phyloP scores from a whole-genome alignment of 1,284 basidiomycete genomes.

The Ustanciosporium gigantosporum region DNA sequence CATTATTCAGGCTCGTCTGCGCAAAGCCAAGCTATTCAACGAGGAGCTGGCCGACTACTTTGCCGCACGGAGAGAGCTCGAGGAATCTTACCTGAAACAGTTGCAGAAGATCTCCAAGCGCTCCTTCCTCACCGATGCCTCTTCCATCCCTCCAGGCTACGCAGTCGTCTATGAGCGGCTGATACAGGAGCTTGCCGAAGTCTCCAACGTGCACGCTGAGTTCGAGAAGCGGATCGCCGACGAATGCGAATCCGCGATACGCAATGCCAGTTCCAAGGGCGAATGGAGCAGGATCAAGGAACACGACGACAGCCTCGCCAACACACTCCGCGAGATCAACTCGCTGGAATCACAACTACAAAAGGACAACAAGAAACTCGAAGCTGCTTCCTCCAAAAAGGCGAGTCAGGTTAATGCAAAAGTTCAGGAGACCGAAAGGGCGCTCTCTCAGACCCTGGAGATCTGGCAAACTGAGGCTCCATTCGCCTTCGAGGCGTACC shows the following conservation, averaged over 20 bases:
- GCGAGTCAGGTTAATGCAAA: slow-evolving; percentile 40
- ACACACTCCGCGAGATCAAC: slow-evolving; percentile 50
- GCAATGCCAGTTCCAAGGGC: slow-evolving; percentile 45
- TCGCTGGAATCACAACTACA: slow-evolving; percentile 53
- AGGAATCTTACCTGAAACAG: slow-evolving; percentile 64
- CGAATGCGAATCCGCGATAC: slow-evolving; percentile 59
- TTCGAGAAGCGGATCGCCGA: slow-evolving; percentile 51
- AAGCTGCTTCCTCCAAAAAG: slow-evolving; percentile 51
- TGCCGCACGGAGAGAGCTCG: slow-evolving; percentile 64
- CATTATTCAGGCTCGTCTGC: slow-evolving; percentile 34
- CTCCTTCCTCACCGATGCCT: slow-evolving; percentile 59
- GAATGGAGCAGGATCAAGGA: slow-evolving; percentile 49
- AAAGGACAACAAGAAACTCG: slow-evolving; percentile 55
- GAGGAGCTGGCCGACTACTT: slow-evolving; percentile 63
- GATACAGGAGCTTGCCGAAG: slow-evolving; percentile 53
- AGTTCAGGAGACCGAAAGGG: slow-evolving; percentile 43
- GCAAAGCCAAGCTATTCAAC: slow-evolving; percentile 50
- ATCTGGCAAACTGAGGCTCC: slow-evolving; percentile 52
- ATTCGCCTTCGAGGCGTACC: slow-evolving; percentile 49
- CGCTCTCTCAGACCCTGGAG: slow-evolving; percentile 38
- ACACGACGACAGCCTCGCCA: slow-evolving; percentile 51
- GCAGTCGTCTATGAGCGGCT: slow-evolving; percentile 56
- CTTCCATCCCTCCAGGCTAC: slow-evolving; percentile 50
- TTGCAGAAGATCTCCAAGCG: slow-evolving; percentile 63
- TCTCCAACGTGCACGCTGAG: slow-evolving; percentile 51